Base-by-base conservation (phyloP, 2,329 filamentous ascomycete genomes). In the Aspergillus brunneoviolaceus region DNA sequence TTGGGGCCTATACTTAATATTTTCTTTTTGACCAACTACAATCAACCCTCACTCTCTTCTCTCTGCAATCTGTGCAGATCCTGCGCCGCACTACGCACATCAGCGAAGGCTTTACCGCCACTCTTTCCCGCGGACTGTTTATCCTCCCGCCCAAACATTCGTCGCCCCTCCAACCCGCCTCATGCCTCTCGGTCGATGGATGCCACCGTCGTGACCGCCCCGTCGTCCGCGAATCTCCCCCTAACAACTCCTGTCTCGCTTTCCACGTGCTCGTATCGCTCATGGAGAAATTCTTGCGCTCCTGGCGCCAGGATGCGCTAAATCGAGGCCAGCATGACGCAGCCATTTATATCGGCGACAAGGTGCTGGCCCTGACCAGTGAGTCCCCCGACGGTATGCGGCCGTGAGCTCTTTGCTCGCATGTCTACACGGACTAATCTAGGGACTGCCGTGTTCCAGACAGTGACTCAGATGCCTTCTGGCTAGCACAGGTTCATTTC, bases 401-500 rank as follows among this genome's bases (percentile, higher is more conserved):
- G 39, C 16, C 39, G 39, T 35, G 33, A 16, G 33, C 14, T 35
- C 16, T 45, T 25, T 35, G 35, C 11, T 39, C 50, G 42, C 23
- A 23, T 21, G 19, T 23, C 12, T 56, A 21, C 19, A 6, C 29
- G 19, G 16, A 49, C 29, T 61, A 49, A 63, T 47, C 1, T 61
- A 56, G 63, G 48, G 58, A 19, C 19, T 27, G 21, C 48, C 54
- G 50, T 29, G 19, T 16, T 35, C 35, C 48, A 97, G 95, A 93
- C 72, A 90, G 94, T 74, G 92, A 96, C 71, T 89, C 91, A 65
- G 95, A 99, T 75, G 94, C 93, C 47, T 96, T 96, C 73, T 97
- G 92, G 89, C 88, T 99, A 49, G 95, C 95, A n/a, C 94, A 98
- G 78, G 92, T 96, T 42, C 94, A 99, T 77, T 99, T 98, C 79